A percentile compares a stretch with the other conserved stretches of the same genome.
Conservation (phyloP, 2,329 filamentous ascomycete genomes). For the Chaetothyriales sp. region DNA sequence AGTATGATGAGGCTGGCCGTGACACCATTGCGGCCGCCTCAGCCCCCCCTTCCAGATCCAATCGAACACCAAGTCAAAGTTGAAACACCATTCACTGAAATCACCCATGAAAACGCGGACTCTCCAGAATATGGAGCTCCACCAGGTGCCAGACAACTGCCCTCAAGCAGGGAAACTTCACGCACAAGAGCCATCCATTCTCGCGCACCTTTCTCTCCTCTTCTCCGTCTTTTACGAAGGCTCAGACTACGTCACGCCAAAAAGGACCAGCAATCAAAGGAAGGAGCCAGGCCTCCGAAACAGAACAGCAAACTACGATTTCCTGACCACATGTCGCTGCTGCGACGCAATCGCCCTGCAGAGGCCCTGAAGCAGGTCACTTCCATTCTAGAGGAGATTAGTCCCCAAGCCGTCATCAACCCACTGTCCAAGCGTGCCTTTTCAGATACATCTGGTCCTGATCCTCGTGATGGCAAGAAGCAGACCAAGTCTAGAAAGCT, state of each 20-base stretch:
- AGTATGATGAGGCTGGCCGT: not conserved
- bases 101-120: not conserved
- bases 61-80: not conserved
- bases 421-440: conserved; percentile 3
- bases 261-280: not conserved
- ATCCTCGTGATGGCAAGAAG: not conserved
- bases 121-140: not conserved
- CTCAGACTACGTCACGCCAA: not conserved
- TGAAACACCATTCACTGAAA: conserved; percentile 1
- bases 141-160: not conserved
- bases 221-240: not conserved
- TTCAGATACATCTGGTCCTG: conserved; percentile 2
- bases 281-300: conserved; percentile 7
- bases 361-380: conserved; percentile 9
- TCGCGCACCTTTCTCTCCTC: not conserved
- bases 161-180: not conserved
- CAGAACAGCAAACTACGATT: conserved; percentile 1
- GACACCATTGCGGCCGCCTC: not conserved
- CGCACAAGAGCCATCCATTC: not conserved
- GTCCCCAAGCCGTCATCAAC: conserved; percentile 3
- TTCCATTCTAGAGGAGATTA: conserved; percentile 10
- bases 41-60: not conserved
- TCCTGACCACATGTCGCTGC: conserved; percentile 8
- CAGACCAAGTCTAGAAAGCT: not conserved
- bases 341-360: conserved; percentile 11